Evolutionary conservation across 257 asterid species (phyloP).

Genomic region (Forsythia suspensa): DNA sequence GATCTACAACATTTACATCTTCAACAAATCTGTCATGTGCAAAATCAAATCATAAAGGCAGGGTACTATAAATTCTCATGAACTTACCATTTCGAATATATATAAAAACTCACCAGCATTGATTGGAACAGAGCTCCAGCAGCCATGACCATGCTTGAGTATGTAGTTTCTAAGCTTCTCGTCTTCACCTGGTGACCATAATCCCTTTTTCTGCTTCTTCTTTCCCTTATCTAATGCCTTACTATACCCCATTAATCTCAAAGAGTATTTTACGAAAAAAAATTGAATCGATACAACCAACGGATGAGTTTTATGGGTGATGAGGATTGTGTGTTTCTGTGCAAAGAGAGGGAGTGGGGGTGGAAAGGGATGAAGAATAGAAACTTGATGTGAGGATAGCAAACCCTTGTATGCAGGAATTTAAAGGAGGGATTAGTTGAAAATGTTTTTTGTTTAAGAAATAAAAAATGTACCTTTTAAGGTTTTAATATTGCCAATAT

Average conservation of each 20-base stretch:
- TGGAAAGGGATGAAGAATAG: neutral
- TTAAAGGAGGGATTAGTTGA: slow-evolving; percentile 36
- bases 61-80: no score
- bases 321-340: no score
- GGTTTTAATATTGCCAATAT: neutral
- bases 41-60: neutral
- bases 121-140: slow-evolving; percentile 83
- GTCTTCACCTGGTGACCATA: slow-evolving; percentile 94
- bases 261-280: neutral
- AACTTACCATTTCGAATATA: neutral
- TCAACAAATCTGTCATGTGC: neutral
- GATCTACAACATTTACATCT: no score
- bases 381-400: slow-evolving; percentile 26
- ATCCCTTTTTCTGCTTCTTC: slow-evolving; percentile 68
- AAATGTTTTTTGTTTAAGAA: neutral
- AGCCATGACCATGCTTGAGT: slow-evolving; percentile 57
- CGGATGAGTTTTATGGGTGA: no score
- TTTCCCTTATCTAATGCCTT: slow-evolving; percentile 39
- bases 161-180: slow-evolving; percentile 67
- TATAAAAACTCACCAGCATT: slow-evolving; percentile 59
- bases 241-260: slow-evolving; percentile 35
- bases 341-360: neutral
- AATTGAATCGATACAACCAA: no score
- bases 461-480: slow-evolving; percentile 13
- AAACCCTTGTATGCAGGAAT: slow-evolving; percentile 14